Conservation (phyloP, 1,284 basidiomycete genomes). For the Papiliotrema terrestris region DNA sequence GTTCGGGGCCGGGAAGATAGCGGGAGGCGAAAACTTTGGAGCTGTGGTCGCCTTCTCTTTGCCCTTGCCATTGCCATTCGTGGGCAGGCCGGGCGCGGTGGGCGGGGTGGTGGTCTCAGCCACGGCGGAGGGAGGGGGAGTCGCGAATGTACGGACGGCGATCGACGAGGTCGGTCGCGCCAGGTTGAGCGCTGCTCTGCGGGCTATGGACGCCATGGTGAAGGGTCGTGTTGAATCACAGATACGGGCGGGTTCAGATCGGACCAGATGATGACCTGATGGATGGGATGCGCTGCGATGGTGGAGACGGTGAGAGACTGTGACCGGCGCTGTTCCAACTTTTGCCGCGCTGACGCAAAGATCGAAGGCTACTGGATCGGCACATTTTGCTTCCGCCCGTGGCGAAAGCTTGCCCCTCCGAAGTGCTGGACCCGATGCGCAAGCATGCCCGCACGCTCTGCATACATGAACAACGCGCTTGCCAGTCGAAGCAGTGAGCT, state of each 20-base stretch:
- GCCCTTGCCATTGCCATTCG: background rate
- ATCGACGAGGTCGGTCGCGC: background rate
- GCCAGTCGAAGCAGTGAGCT: too few relatives aligned
- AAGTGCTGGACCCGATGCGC: too few relatives aligned
- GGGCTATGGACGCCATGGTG: conserved; percentile 13
- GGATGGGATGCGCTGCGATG: background rate
- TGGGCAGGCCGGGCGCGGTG: background rate
- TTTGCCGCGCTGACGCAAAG: too few relatives aligned
- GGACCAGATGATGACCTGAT: too few relatives aligned
- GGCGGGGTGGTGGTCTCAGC: background rate
- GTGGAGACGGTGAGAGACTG: background rate
- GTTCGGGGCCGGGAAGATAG: conserved; percentile 37
- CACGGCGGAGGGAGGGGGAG: background rate
- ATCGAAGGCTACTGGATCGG: too few relatives aligned
- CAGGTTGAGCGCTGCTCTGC: conserved; percentile 7
- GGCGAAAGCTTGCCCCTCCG: too few relatives aligned
- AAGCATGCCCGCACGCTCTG: too few relatives aligned
- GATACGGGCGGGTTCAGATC: background rate
- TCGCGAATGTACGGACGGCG: conserved; percentile 7
- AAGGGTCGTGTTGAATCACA: background rate
- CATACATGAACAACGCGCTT: too few relatives aligned
- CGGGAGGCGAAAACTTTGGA: background rate
- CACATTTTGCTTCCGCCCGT: too few relatives aligned
- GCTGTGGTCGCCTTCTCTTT: conserved; percentile 3
- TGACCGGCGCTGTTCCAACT: too few relatives aligned